Percentiles rank a stretch among this genome's conserved stretches.
Conservation (phyloP, 225 moss, liverwort and hornwort genomes). For the Pleurozium schreberi region DNA sequence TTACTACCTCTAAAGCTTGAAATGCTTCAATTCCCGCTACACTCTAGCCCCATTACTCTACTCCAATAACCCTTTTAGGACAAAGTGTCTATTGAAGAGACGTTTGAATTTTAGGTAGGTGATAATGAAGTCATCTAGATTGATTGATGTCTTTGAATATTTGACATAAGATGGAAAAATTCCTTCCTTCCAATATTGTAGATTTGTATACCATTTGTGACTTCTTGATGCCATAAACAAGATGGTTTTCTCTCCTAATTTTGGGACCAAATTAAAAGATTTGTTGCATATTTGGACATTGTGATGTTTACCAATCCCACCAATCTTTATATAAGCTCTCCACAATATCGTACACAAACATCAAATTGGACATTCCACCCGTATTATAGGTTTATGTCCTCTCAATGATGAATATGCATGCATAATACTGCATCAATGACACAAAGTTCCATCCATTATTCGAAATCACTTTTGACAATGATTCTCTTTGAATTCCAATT, state of each 20-base stretch:
- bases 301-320: accelerated
- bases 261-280: not conserved
- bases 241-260: accelerated
- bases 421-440: accelerated
- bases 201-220: accelerated
- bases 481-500: not conserved
- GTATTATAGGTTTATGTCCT: not conserved
- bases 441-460: accelerated
- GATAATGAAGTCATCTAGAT: not conserved
- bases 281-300: not conserved
- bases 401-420: not conserved
- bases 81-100: accelerated
- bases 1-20: accelerated
- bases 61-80: accelerated
- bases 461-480: not conserved
- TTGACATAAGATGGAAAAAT: not conserved
- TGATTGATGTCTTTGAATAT: accelerated
- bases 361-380: accelerated
- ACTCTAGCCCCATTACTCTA: no score
- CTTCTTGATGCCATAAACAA: accelerated
- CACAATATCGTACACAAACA: accelerated
- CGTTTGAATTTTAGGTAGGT: not conserved
- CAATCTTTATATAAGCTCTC: not conserved
- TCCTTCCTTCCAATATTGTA: accelerated
- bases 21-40: not conserved